Evolutionary conservation across 768 basidiomycete species (phyloP).

Genomic region (Rhizopogon sp.): DNA sequence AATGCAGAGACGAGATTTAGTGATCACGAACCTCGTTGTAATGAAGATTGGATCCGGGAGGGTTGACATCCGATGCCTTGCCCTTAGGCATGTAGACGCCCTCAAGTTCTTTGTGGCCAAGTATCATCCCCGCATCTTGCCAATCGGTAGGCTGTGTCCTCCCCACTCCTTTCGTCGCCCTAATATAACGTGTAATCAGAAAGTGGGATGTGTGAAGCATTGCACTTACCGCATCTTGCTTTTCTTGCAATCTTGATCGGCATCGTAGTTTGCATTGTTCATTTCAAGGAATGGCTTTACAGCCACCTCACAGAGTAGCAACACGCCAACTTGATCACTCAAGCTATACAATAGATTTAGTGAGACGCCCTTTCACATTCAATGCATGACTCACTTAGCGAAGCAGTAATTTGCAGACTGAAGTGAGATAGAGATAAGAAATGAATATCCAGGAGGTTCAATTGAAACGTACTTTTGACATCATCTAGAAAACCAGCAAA

Average conservation of each 20-base stretch:
- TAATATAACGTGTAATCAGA: conserved; percentile 12
- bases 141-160: conserved; percentile 46
- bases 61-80: conserved; percentile 27
- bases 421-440: background rate
- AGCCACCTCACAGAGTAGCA: conserved; percentile 58
- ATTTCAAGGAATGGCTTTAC: conserved; percentile 52
- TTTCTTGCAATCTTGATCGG: conserved; percentile 42
- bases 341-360: conserved; percentile 28
- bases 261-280: conserved; percentile 41
- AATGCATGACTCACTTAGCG: conserved; percentile 31
- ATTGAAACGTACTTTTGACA: conserved; percentile 45
- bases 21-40: conserved; percentile 51
- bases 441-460: background rate
- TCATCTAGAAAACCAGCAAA: conserved; percentile 37
- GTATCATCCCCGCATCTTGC: conserved; percentile 53
- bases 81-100: conserved; percentile 63
- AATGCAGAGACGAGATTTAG: background rate
- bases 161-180: conserved; percentile 53
- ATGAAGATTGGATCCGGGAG: conserved; percentile 30
- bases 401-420: conserved; percentile 57
- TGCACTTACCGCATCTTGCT: conserved; percentile 31
- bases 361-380: background rate
- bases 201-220: background rate
- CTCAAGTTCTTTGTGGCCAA: conserved; percentile 42
- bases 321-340: conserved; percentile 47